Percentiles rank a stretch among this genome's conserved stretches.
Conservation (phyloP, 495 filamentous ascomycete genomes). For the Talaromyces wortmannii region DNA sequence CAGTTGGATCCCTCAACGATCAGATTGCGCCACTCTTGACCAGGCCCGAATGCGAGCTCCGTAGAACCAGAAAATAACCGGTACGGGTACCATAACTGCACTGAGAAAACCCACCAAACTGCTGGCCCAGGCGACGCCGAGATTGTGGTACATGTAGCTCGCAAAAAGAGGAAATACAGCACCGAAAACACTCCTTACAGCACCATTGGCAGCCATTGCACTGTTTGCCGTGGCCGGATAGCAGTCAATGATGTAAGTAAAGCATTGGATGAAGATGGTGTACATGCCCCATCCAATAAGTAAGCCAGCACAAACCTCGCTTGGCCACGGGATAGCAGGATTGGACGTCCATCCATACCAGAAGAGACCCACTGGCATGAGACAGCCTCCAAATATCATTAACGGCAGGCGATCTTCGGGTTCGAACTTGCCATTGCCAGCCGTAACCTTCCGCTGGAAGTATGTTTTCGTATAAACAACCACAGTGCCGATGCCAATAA, state of each 20-base stretch:
- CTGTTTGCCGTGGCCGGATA: conserved; percentile 66
- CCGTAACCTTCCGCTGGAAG: too few relatives aligned
- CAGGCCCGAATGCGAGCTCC: too few relatives aligned
- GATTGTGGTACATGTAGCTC: background rate
- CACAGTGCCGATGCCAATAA: too few relatives aligned
- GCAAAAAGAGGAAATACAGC: conserved; percentile 43
- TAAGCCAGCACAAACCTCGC: conserved; percentile 56
- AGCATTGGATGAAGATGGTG: conserved; percentile 57
- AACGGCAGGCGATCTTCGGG: too few relatives aligned
- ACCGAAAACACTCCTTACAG: conserved; percentile 53
- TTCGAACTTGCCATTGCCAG: too few relatives aligned
- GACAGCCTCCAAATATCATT: too few relatives aligned
- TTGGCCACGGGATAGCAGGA: conserved; percentile 50
- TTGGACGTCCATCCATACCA: conserved; percentile 68
- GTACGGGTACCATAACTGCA: background rate
- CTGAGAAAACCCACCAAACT: conserved; percentile 5
- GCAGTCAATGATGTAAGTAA: conserved; percentile 74
- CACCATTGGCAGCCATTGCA: conserved; percentile 59
- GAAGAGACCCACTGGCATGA: conserved; percentile 37
- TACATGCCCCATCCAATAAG: conserved; percentile 65
- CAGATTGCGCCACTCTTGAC: too few relatives aligned
- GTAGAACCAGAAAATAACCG: background rate
- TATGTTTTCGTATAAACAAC: too few relatives aligned
- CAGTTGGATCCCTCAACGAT: too few relatives aligned
- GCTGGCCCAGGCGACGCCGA: conserved; percentile 3